Conservation (phyloP, 306 rosid genomes). For the Medicago truncatula region DNA sequence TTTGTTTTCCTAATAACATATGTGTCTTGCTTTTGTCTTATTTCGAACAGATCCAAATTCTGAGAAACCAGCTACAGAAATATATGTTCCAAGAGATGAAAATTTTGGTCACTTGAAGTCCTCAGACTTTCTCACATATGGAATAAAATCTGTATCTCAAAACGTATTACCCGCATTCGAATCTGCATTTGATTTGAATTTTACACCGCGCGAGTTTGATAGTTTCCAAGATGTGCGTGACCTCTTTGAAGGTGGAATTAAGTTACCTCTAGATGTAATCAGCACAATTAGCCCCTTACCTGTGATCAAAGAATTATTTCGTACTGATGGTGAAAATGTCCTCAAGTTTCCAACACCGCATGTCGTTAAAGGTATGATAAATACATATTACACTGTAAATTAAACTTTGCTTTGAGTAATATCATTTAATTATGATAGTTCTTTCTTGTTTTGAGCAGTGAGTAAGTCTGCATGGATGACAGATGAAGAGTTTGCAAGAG, state of each 20-base stretch:
- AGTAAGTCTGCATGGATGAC: conserved; percentile 77
- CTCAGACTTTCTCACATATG: conserved; percentile 65
- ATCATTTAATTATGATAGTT: background rate
- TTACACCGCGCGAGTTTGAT: conserved; percentile 58
- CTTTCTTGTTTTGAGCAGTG: conserved; percentile 49
- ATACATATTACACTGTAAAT: background rate
- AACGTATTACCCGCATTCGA: conserved; percentile 56
- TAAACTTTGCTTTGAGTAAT: background rate
- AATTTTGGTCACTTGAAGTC: conserved; percentile 76
- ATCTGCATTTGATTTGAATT: conserved; percentile 47
- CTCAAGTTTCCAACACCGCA: conserved; percentile 71
- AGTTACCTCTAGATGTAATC: conserved; percentile 53
- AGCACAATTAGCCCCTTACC: conserved; percentile 57
- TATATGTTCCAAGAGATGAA: conserved; percentile 93
- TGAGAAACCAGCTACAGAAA: conserved; percentile 65
- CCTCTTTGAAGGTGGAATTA: conserved; percentile 72
- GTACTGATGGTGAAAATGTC: conserved; percentile 69
- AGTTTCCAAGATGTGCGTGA: conserved; percentile 67
- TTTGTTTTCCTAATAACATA: background rate
- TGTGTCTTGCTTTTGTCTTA: background rate
- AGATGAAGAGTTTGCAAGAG: conserved; percentile 90
- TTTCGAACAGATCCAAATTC: conserved; percentile 53
- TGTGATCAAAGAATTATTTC: conserved; percentile 65
- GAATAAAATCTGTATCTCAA: conserved; percentile 67
- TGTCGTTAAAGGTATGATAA: conserved; percentile 57